Base-by-base conservation (phyloP, 1,284 basidiomycete species). In the Butyriboletus appendiculatus region DNA sequence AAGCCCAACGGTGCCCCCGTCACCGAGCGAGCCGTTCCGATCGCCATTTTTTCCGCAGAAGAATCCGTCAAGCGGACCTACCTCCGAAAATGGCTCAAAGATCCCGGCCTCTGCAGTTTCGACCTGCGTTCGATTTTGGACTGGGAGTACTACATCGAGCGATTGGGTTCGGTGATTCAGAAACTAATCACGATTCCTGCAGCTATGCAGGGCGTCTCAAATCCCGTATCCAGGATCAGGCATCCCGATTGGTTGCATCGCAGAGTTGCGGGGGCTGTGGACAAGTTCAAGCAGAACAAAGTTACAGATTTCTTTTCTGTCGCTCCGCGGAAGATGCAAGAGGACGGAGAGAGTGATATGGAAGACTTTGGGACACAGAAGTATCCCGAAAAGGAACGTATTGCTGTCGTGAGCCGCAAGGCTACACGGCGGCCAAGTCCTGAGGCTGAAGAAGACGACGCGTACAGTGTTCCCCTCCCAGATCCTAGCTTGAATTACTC, bases 111-210 rank as follows among this genome's bases (percentile, higher is more conserved):
- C 33, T 79, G 83, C 42, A 89, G 88, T 64, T 98, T 99, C 66
- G 96, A 99, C 55, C 77, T 99, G 48, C 88, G 97, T 15, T 89
- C 90, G 11, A 98, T 99, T 62, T 81, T 99, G 59, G 97, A 99
- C 72, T 99, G 97, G 97, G 82, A 88, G 28, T 99, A 99, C 73
- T 99, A 99, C 75, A 97, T 98, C 65, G 97, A 99, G 67, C 90
- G 97, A 24, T 77, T 99, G 34, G 97, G 97, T 10, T 96, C 95
- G 1, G 97, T 99, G 61, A 96, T 99, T 56, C 97, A 99, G 75
- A 99, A 99, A 69, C 80, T 99, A 51, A 99, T 99, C 73, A 99
- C 97, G 4, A 99, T 99, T 63, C 97, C 97, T 9, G 97, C 97
- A 5, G 97, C 97, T 0, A 92, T 99, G 85, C 97, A 99, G 72